These are phyloP conservation scores for Litsea cubeba DNA, from an alignment of 164 flowering plant species.

Conservation along the genomic window DNA sequence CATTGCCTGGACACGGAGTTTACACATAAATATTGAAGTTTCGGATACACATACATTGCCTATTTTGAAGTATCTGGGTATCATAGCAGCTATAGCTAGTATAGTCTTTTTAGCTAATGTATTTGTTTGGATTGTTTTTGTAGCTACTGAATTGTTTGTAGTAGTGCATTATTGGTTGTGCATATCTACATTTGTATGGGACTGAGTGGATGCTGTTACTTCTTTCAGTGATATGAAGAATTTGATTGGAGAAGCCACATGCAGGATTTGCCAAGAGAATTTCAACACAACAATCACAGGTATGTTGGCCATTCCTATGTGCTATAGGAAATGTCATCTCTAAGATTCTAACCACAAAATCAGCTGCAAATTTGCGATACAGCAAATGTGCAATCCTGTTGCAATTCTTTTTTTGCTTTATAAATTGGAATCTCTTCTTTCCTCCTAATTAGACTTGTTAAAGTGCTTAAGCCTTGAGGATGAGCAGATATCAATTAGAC, in stretches of 20 bases:
- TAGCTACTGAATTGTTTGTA: not conserved
- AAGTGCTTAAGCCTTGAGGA: not conserved
- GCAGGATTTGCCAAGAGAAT: constrained; percentile 83
- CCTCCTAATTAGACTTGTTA: too few relatives aligned
- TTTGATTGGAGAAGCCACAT: constrained; percentile 68
- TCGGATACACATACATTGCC: too few relatives aligned
- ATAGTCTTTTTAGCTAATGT: not conserved
- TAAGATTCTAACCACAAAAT: not conserved
- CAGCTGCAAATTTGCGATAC: not conserved
- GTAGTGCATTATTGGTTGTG: not conserved
- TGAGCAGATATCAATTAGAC: not conserved
- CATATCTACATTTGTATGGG: not conserved
- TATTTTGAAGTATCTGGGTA: too few relatives aligned
- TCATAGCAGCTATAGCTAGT: too few relatives aligned
- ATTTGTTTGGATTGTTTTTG: not conserved
- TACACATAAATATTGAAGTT: too few relatives aligned
- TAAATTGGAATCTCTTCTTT: too few relatives aligned
- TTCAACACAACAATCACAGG: constrained; percentile 67
- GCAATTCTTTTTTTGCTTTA: too few relatives aligned
- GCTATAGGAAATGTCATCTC: not conserved
- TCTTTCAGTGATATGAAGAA: constrained; percentile 73
- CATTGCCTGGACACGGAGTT: too few relatives aligned
- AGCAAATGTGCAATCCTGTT: not conserved
- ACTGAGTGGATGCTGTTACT: constrained; percentile 1
- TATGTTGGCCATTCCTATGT: constrained; percentile 8